Conservation (phyloP, 202 grass and related monocot genomes). For the Carex arenaria region DNA sequence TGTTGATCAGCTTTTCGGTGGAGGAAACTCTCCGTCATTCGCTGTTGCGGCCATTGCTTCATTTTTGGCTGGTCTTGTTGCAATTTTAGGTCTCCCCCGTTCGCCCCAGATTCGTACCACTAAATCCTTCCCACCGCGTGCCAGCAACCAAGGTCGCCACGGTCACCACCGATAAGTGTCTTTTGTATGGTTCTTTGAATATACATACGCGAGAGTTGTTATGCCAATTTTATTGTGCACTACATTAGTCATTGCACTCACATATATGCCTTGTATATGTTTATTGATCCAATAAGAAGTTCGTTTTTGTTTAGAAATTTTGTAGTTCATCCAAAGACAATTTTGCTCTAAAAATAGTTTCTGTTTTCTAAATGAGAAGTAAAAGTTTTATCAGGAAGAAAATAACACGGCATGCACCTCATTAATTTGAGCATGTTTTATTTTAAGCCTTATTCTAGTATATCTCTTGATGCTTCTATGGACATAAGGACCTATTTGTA, state of each 20-base stretch:
- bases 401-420: too few species aligned
- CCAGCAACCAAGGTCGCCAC: not conserved
- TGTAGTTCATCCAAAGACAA: not conserved
- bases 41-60: slow-evolving; percentile 59
- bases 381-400: too few species aligned
- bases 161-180: slow-evolving; percentile 13
- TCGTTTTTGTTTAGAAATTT: slow-evolving; percentile 12
- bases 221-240: slow-evolving; percentile 23
- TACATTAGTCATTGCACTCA: slow-evolving; percentile 8
- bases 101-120: slow-evolving; percentile 14
- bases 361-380: too few species aligned
- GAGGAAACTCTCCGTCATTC: slow-evolving; percentile 77
- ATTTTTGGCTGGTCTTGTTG: slow-evolving; percentile 69
- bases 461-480: too few species aligned
- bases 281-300: slow-evolving; percentile 17
- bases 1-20: slow-evolving; percentile 78
- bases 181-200: slow-evolving; percentile 12
- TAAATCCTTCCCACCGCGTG: not conserved
- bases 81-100: slow-evolving; percentile 79
- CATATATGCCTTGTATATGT: slow-evolving; percentile 19
- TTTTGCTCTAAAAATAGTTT: too few species aligned
- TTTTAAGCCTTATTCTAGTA: too few species aligned
- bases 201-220: slow-evolving; percentile 4
- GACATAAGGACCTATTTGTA: too few species aligned
- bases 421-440: too few species aligned